Evolutionary conservation across 2,329 filamentous ascomycete species (phyloP), one percentile per base, ranked within the genome.

Genomic region (Leptosphaerulina australis): DNA sequence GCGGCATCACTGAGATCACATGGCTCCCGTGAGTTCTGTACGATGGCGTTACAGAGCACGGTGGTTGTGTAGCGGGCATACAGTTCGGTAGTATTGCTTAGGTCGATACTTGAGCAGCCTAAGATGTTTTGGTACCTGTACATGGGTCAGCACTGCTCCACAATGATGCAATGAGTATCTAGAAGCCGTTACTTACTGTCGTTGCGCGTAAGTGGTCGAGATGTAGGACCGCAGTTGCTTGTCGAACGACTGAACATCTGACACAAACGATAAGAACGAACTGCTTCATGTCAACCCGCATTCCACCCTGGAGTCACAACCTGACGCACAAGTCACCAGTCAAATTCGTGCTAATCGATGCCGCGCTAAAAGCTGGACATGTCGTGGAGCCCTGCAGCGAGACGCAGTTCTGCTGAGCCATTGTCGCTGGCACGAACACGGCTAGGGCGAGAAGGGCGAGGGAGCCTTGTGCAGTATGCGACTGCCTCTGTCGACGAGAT

Each of bases 11-110:
- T 82, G 35, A 95, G 76, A 15, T 77, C 74, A 74, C 94, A 99
- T 20, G 81, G 69, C 9, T 76, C 69, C 63, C 88, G 85, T 4
- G 94, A 97, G 69, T 91, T 92, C 74, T 99, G 94, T 40, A 99
- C 84, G 68, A 99, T 88, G 59, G 90, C 83, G 79, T 95, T 97
- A 81, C 94, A 99, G 58, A 99, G 82, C 57, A 95, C 87, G 54
- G 89, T 94, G 36, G 86, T 94, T 4, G 93, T 96, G 75, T 93
- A 99, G 63, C 94, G 88, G 38, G 94, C 93, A 75, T 99, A 99
- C 66, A 92, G 83, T 65, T 88, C 82, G 60, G 84, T 87, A 3
- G 91, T 87, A 70, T 96, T 89, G 47, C 84, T 84, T 48, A 92
- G 81, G 66, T 94, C 84, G 64, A 97, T 79, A 55, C 83, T 82